These are phyloP conservation scores for Smittium mucronatum DNA, from an alignment of 371 early-diverging fungal species.

Conservation along the genomic window DNA sequence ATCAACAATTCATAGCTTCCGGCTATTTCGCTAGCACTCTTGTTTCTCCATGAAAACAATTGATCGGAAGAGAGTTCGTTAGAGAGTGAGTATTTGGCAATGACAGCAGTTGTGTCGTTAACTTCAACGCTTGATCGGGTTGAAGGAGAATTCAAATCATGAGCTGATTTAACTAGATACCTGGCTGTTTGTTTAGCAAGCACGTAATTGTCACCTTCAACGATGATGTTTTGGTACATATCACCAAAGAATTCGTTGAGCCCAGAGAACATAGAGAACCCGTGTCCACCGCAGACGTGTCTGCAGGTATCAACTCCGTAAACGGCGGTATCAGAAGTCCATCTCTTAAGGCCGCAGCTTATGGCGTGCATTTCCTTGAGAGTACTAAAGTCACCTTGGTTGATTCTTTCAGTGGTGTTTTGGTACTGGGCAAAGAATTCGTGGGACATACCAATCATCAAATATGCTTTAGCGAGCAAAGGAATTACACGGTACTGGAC, in stretches of 20 bases:
- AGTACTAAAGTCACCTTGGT: constrained; percentile 27
- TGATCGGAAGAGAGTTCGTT: not conserved
- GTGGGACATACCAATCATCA: constrained; percentile 50
- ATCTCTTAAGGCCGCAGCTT: constrained; percentile 69
- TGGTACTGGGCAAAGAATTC: constrained; percentile 50
- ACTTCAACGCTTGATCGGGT: constrained; percentile 11
- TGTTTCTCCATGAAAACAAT: constrained; percentile 4
- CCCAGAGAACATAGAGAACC: constrained; percentile 61
- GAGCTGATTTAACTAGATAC: constrained; percentile 49
- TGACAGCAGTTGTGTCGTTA: constrained; percentile 24
- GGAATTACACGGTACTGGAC: constrained; percentile 62
- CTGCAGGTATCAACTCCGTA: constrained; percentile 68
- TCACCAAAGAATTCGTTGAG: constrained; percentile 55
- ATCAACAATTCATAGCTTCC: constrained; percentile 40
- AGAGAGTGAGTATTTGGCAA: constrained; percentile 16
- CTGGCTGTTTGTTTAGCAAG: constrained; percentile 60
- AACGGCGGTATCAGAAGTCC: constrained; percentile 55
- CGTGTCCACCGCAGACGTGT: constrained; percentile 71
- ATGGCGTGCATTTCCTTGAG: constrained; percentile 76
- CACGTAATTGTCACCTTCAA: constrained; percentile 72
- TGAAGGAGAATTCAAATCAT: constrained; percentile 24
- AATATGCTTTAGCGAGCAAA: constrained; percentile 53
- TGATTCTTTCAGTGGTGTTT: constrained; percentile 41
- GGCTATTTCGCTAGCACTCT: constrained; percentile 1
- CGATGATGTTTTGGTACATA: constrained; percentile 54